Conservation (phyloP, 805 yeast genomes). For the Yarrowia bubula region DNA sequence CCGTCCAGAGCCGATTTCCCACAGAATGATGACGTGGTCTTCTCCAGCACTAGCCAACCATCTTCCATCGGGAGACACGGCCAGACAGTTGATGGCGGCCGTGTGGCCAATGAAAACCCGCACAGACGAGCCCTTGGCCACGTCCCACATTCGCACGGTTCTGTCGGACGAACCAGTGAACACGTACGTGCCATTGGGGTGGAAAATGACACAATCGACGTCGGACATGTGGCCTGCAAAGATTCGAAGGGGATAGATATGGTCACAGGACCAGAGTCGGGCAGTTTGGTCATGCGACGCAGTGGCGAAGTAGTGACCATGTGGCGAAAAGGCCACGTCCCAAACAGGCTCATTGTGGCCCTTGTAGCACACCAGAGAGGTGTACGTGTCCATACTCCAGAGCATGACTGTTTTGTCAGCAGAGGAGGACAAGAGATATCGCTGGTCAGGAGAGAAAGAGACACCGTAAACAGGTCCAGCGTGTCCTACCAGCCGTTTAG, state of each 20-base stretch:
- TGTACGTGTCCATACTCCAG: constrained; percentile 91
- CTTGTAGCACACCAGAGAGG: constrained; percentile 87
- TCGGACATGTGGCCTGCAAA: constrained; percentile 98
- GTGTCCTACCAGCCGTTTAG: constrained; percentile 75
- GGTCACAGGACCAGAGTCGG: constrained; percentile 96
- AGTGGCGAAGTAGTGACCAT: constrained; percentile 97
- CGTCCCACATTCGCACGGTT: constrained; percentile 98
- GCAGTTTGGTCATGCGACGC: constrained; percentile 98
- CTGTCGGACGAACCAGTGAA: constrained; percentile 95
- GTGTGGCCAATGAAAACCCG: constrained; percentile 90
- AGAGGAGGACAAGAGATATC: constrained; percentile 73
- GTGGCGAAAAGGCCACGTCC: constrained; percentile 93
- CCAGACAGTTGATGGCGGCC: constrained; percentile 79
- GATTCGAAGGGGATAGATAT: constrained; percentile 89
- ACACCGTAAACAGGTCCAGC: constrained; percentile 91
- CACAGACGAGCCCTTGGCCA: constrained; percentile 81
- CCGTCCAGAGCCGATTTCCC: constrained; percentile 94
- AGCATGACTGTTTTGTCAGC: constrained; percentile 90
- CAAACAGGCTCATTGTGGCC: constrained; percentile 97
- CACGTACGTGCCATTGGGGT: constrained; percentile 92
- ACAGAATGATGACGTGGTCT: constrained; percentile 80
- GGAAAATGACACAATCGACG: constrained; percentile 92
- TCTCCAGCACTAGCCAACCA: constrained; percentile 96
- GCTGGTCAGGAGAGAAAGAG: constrained; percentile 86
- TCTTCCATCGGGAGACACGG: constrained; percentile 95